Base-by-base conservation (phyloP, 345 rosid genomes). In the Gossypium longicalyx region DNA sequence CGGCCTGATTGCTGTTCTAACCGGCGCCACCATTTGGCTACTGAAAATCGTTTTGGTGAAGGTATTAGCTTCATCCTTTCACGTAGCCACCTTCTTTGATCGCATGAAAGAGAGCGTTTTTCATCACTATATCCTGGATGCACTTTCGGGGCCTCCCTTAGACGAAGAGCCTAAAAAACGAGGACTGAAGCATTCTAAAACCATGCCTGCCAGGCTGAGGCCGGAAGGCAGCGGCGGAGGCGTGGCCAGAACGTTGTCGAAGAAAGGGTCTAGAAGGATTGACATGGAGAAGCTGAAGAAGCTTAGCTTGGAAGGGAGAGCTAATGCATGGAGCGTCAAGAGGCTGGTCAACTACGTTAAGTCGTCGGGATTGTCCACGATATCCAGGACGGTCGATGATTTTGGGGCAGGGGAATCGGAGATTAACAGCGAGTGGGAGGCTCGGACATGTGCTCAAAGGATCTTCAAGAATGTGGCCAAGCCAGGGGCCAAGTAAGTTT, bases 51-150 rank as follows among this genome's bases (percentile, higher is more conserved):
- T 88, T 11, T 23, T 54, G 9, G 86, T 88, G 9, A 87, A 87
- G 69, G 84, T 86, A 22, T 79, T 86, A 5, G 89, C 90, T 1
- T 85, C 92, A 0, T 82, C 88, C 13, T 88, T 86, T 68, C 92
- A 88, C 48, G 89, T 88, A 0, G 51, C 88, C 1, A 74, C 88
- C 17, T 88, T 80, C 84, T 88, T 88, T 57, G 92, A 88, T 74
- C 80, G 92, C n/a, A 86, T 88, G 86, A 76, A 88, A 69, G 89
- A 86, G 79, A 82, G 87, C 49, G 87, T 88, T 17, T 86, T 86
- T 79, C 81, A 82, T 62, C 88, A 83, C 74, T 86, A 82, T 51
- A 77, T 88, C 47, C 85, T 88, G 2, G 87, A 88, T 12, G 25
- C 85, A 0, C 85, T 88, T 13, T 86, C 89, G 0, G 88, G 89